Evolutionary conservation across 2,329 filamentous ascomycete species (phyloP).

Genomic region (Calonectria pseudoreteaudii): DNA sequence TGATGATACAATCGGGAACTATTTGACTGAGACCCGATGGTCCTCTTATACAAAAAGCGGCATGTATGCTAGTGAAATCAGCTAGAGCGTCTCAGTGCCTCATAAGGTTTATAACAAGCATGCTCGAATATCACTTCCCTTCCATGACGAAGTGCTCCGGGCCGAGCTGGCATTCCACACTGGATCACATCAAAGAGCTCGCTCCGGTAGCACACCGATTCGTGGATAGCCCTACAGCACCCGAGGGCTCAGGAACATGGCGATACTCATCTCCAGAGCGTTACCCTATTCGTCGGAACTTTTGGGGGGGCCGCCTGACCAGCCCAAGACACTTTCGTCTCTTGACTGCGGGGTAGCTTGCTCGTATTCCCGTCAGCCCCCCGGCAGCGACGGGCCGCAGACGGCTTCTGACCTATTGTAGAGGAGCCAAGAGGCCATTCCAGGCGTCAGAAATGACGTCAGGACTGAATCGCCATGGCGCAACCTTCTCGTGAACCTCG

Average conservation of each 20-base stretch:
- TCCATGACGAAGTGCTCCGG: slow-evolving; percentile 30
- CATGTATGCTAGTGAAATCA: no score
- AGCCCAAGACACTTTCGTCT: not conserved
- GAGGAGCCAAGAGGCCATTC: not conserved
- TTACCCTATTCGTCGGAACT: not conserved
- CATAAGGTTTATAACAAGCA: slow-evolving; percentile 28
- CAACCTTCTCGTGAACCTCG: slow-evolving; percentile 6
- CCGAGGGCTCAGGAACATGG: no score
- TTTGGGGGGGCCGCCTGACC: not conserved
- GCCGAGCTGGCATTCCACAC: slow-evolving; percentile 31
- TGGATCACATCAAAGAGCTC: slow-evolving; percentile 24
- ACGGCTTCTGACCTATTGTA: not conserved
- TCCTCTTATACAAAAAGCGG: slow-evolving; percentile 24
- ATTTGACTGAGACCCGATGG: slow-evolving; percentile 19
- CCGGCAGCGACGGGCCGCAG: not conserved
- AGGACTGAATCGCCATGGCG: slow-evolving; percentile 13
- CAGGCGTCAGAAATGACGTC: slow-evolving; percentile 33
- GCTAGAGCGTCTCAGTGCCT: not conserved
- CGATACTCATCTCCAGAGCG: not conserved
- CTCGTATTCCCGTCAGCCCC: slow-evolving; percentile 38
- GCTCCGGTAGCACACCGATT: not conserved
- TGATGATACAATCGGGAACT: not conserved
- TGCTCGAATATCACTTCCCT: slow-evolving; percentile 20
- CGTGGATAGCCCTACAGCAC: not conserved
- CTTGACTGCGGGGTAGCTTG: slow-evolving; percentile 34